Percentiles rank a stretch among this genome's conserved stretches.
These are phyloP conservation scores for Lizonia empirigonia DNA, from an alignment of 2,329 filamentous ascomycete species.

Conservation along the genomic window DNA sequence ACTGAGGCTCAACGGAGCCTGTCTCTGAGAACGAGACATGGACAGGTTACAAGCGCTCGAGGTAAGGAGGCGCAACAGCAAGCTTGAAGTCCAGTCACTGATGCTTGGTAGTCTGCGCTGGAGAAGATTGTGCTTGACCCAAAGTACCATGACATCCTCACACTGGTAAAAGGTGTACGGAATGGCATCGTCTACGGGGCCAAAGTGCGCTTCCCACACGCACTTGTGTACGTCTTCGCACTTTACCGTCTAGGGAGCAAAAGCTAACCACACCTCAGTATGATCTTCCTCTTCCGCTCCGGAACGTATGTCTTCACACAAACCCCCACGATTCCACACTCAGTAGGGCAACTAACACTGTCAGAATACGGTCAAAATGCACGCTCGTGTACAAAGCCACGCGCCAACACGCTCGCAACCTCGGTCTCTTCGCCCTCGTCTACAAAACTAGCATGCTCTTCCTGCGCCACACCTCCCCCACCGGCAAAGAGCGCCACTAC, in stretches of 20 bases:
- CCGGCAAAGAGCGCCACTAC: constrained; percentile 68
- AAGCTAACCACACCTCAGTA: constrained; percentile 58
- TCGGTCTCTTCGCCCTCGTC: constrained; percentile 86
- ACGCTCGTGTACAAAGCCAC: constrained; percentile 83
- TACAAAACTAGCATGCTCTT: constrained; percentile 85
- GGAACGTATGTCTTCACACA: constrained; percentile 69
- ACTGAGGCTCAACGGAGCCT: constrained; percentile 33
- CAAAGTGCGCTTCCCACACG: constrained; percentile 98
- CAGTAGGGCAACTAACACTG: constrained; percentile 8
- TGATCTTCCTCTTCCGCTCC: constrained; percentile 95
- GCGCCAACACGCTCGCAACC: constrained; percentile 85
- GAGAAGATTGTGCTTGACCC: constrained; percentile 83
- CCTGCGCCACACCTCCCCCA: constrained; percentile 63
- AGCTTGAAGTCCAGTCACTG: neutral
- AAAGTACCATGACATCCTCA: constrained; percentile 80
- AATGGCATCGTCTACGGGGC: constrained; percentile 97
- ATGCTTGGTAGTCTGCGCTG: constrained; percentile 63
- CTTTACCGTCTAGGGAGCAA: neutral
- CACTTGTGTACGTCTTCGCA: constrained; percentile 69
- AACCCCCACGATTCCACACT: neutral
- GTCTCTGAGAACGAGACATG: constrained; percentile 27
- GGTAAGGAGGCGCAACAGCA: constrained; percentile 18
- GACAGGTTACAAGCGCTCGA: constrained; percentile 43
- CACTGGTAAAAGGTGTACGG: constrained; percentile 88
- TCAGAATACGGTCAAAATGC: constrained; percentile 74